These are phyloP conservation scores for Blastobotrys ciferrii DNA, from an alignment of 1,139 yeast species.

Conservation along the genomic window DNA sequence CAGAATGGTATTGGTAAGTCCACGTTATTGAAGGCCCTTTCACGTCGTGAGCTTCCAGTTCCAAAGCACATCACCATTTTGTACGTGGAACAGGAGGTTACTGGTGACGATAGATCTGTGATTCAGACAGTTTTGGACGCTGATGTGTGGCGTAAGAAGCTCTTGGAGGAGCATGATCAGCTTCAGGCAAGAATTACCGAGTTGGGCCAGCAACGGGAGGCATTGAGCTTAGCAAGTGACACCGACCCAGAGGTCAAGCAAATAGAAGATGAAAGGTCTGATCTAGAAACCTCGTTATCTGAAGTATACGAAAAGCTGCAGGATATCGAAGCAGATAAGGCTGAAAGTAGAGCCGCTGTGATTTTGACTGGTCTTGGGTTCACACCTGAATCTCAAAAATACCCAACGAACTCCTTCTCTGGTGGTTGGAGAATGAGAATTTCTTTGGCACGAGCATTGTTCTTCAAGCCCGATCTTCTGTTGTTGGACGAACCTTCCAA, in stretches of 20 bases:
- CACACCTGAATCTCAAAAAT: constrained; percentile 77
- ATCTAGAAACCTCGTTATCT: constrained; percentile 71
- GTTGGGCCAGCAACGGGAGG: constrained; percentile 64
- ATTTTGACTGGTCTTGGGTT: constrained; percentile 91
- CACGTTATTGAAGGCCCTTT: constrained; percentile 81
- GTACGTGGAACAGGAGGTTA: constrained; percentile 95
- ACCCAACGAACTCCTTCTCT: constrained; percentile 85
- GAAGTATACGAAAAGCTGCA: constrained; percentile 77
- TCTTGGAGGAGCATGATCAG: constrained; percentile 70
- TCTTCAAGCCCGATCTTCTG: constrained; percentile 92
- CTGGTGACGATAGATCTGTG: constrained; percentile 89
- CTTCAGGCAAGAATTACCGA: constrained; percentile 72
- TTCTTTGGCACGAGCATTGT: constrained; percentile 95
- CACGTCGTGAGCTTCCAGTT: constrained; percentile 88
- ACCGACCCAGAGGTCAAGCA: constrained; percentile 78
- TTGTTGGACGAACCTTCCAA: constrained; percentile 97
- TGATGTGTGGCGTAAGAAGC: constrained; percentile 96
- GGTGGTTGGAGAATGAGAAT: constrained; percentile 99
- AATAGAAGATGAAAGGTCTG: constrained; percentile 85
- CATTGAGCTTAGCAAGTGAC: constrained; percentile 53
- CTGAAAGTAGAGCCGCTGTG: constrained; percentile 97
- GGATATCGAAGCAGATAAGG: constrained; percentile 96
- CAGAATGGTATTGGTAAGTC: constrained; percentile 99
- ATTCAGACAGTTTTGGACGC: constrained; percentile 95
- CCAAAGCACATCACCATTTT: constrained; percentile 94